Conservation (phyloP, 1,284 basidiomycete genomes). For the Nidula niveotomentosa region DNA sequence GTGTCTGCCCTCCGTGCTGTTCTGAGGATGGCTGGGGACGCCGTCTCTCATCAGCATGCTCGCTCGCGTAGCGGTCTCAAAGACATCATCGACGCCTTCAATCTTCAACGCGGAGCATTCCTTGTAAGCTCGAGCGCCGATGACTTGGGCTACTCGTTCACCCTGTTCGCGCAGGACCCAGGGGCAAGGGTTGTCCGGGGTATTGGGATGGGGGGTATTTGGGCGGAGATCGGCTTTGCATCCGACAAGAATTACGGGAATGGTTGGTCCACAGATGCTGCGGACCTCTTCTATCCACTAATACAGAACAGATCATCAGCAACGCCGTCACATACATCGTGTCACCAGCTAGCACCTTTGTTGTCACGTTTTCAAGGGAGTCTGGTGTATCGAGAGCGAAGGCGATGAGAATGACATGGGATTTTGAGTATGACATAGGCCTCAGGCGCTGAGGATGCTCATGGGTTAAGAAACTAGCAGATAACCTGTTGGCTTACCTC, state of each 20-base stretch:
- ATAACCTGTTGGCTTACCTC: constrained; percentile 55
- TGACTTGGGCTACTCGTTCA: constrained; percentile 74
- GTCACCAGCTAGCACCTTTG: constrained; percentile 59
- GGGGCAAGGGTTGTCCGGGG: constrained; percentile 39
- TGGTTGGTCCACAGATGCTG: constrained; percentile 82
- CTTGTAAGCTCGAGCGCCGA: constrained; percentile 90
- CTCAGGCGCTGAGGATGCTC: constrained; percentile 69
- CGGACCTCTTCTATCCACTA: constrained; percentile 98
- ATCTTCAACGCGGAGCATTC: constrained; percentile 92
- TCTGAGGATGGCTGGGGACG: constrained; percentile 48
- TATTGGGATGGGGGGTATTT: constrained; percentile 32
- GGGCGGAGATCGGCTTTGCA: constrained; percentile 87
- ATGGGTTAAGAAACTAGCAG: not conserved
- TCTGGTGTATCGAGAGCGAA: constrained; percentile 97
- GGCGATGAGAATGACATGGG: constrained; percentile 97
- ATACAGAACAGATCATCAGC: not conserved
- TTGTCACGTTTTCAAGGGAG: constrained; percentile 92
- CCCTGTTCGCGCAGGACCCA: constrained; percentile 76
- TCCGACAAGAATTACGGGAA: constrained; percentile 84
- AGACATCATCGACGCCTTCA: constrained; percentile 93
- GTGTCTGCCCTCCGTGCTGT: constrained; percentile 36
- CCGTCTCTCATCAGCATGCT: constrained; percentile 93
- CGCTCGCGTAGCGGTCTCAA: constrained; percentile 91
- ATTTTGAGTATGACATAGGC: constrained; percentile 96
- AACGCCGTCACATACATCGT: no score